A percentile compares a stretch with the other conserved stretches of the same genome.
Conservation (phyloP, 306 rosid species). For the Lablab purpureus region DNA sequence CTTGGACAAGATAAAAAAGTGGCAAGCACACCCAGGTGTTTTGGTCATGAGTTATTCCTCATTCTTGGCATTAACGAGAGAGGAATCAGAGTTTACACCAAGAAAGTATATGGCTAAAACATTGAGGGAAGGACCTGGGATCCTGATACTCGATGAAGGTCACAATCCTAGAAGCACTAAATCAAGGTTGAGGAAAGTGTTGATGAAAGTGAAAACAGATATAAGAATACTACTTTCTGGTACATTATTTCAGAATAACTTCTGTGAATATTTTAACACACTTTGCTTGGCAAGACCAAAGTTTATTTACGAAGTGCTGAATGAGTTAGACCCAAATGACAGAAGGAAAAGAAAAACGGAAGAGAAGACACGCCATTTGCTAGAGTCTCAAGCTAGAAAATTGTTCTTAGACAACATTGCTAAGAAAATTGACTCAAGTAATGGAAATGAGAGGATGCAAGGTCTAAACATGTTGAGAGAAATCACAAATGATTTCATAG, state of each 20-base stretch:
- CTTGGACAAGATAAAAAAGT: constrained; percentile 73
- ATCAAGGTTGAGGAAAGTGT: not conserved
- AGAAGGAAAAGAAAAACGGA: not conserved
- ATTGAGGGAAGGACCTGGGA: not conserved
- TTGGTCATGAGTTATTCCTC: not conserved
- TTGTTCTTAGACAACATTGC: constrained; percentile 2
- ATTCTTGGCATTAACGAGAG: not conserved
- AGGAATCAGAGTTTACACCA: not conserved
- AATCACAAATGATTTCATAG: not conserved
- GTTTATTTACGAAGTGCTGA: not conserved
- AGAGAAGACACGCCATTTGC: not conserved
- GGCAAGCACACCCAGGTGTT: constrained; percentile 52
- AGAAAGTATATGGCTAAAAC: not conserved
- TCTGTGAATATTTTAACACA: not conserved
- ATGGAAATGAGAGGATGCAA: not conserved
- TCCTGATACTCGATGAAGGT: constrained; percentile 1
- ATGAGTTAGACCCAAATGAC: not conserved
- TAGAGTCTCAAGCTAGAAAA: not conserved
- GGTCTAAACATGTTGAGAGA: not conserved
- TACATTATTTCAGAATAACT: constrained; percentile 8
- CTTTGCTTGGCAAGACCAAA: constrained; percentile 17
- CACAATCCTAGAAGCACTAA: constrained; percentile 1
- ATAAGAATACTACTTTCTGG: not conserved
- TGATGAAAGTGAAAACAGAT: constrained; percentile 10
- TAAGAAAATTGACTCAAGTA: not conserved